Percentiles rank a stretch among this genome's conserved stretches.
Evolutionary conservation across 345 rosid species (phyloP).

Genomic region (Eucalyptus pauciflora): DNA sequence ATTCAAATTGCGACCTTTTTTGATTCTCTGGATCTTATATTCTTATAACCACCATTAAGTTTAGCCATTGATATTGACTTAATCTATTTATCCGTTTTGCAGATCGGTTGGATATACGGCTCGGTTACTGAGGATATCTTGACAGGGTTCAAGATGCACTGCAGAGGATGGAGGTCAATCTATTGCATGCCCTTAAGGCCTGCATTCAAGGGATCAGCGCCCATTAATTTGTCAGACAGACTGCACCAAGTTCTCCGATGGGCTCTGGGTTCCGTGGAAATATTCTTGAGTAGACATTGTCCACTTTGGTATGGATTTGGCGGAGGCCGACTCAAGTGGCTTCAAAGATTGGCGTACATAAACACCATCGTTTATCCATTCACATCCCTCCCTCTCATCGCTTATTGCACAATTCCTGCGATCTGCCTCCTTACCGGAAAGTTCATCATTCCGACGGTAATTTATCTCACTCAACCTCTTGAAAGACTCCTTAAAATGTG

Average conservation of each 20-base stretch:
- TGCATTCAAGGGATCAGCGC: conserved; percentile 97
- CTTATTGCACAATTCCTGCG: conserved; percentile 88
- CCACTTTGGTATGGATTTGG: conserved; percentile 96
- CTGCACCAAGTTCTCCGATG: conserved; percentile 92
- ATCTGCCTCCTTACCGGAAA: conserved; percentile 95
- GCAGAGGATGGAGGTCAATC: conserved; percentile 97
- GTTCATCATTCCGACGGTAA: conserved; percentile 96
- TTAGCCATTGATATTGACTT: not conserved
- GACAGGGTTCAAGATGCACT: conserved; percentile 97
- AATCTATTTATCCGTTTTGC: not conserved
- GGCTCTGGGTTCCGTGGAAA: conserved; percentile 97
- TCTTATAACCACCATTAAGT: not conserved
- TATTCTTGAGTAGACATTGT: conserved; percentile 93
- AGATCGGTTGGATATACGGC: conserved; percentile 99
- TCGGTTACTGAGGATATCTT: conserved; percentile 93
- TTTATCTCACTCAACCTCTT: not conserved
- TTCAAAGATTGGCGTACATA: conserved; percentile 81
- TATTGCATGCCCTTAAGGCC: conserved; percentile 98
- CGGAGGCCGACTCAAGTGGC: conserved; percentile 91
- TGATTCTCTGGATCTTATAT: not conserved
- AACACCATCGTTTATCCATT: conserved; percentile 98
- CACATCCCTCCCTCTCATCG: conserved; percentile 88
- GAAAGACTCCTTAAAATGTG: not conserved
- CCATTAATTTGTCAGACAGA: conserved; percentile 93
- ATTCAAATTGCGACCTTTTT: not conserved